Evolutionary conservation across 2,329 filamentous ascomycete genomes (phyloP).

Genomic region (Penicillium digitatum): DNA sequence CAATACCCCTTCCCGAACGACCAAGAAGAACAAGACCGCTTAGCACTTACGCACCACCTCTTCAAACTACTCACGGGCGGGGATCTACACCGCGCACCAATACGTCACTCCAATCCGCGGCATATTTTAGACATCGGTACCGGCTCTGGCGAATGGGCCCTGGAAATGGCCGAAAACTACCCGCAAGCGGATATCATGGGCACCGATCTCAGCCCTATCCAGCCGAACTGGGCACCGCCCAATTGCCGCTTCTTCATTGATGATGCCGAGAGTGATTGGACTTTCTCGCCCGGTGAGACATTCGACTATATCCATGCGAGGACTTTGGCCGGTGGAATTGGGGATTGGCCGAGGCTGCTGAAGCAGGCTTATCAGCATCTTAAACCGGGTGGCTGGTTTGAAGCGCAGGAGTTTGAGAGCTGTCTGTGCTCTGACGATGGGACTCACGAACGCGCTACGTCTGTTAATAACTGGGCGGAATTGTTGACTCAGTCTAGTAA

Average conservation of each 20-base stretch:
- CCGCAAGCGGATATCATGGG: constrained; percentile 36
- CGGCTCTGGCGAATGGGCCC: constrained; percentile 33
- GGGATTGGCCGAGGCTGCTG: constrained; percentile 32
- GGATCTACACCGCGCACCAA: constrained; percentile 39
- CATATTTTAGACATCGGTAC: constrained; percentile 35
- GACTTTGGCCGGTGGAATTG: constrained; percentile 37
- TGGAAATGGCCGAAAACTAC: constrained; percentile 45
- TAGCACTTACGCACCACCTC: constrained; percentile 41
- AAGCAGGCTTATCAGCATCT: constrained; percentile 32
- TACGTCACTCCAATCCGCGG: constrained; percentile 16
- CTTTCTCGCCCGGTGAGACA: constrained; percentile 33
- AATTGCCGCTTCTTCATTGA: constrained; percentile 52
- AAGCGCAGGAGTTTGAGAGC: constrained; percentile 35
- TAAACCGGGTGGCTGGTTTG: constrained; percentile 37
- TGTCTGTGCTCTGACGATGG: constrained; percentile 32
- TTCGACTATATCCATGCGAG: constrained; percentile 43
- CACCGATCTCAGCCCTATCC: constrained; percentile 37
- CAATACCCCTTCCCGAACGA: constrained; percentile 45
- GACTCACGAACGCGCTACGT: constrained; percentile 24
- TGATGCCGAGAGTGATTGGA: constrained; percentile 42
- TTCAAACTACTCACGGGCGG: constrained; percentile 36
- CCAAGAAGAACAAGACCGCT: constrained; percentile 44
- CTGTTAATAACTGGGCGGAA: constrained; percentile 29
- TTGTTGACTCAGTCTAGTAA: constrained; percentile 29
- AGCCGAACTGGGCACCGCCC: constrained; percentile 43